Conservation (phyloP, 768 basidiomycete genomes). For the Flagelloscypha sp. region DNA sequence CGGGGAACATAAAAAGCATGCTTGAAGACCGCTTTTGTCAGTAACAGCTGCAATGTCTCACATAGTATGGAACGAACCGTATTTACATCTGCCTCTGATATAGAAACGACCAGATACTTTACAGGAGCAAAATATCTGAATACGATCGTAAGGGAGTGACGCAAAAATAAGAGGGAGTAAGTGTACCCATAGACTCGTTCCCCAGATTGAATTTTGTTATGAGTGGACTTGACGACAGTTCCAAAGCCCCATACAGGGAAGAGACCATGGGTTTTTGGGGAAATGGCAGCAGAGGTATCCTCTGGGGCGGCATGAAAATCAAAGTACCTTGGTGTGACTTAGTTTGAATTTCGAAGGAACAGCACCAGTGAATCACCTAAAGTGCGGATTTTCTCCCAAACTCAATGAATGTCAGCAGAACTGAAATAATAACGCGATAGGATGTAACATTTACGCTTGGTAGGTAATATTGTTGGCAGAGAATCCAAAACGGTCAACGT, state of each 20-base stretch:
- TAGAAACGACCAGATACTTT: slow-evolving; percentile 45
- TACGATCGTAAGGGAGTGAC: too few relatives aligned
- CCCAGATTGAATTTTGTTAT: slow-evolving; percentile 38
- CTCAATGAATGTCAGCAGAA: not conserved
- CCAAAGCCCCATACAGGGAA: slow-evolving; percentile 73
- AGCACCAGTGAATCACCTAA: slow-evolving; percentile 26
- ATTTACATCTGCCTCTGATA: slow-evolving; percentile 45
- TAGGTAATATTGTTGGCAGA: slow-evolving; percentile 69
- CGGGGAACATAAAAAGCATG: slow-evolving; percentile 50
- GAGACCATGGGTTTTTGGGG: slow-evolving; percentile 47
- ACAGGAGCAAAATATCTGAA: slow-evolving; percentile 54
- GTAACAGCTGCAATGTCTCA: too few relatives aligned
- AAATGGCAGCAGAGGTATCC: slow-evolving; percentile 21
- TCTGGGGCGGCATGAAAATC: slow-evolving; percentile 53
- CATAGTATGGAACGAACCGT: too few relatives aligned
- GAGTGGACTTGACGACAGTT: slow-evolving; percentile 41
- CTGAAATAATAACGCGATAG: not conserved
- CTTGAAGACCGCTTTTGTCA: too few relatives aligned
- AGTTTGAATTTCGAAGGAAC: not conserved
- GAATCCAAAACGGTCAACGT: slow-evolving; percentile 61
- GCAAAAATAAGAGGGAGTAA: too few relatives aligned
- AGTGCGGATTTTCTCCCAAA: slow-evolving; percentile 40
- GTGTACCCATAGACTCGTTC: slow-evolving; percentile 58
- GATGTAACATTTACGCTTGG: slow-evolving; percentile 47
- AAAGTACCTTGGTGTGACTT: slow-evolving; percentile 60